These are phyloP conservation scores for Anisodus tanguticus DNA, from an alignment of 257 asterid genomes.

Conservation along the genomic window DNA sequence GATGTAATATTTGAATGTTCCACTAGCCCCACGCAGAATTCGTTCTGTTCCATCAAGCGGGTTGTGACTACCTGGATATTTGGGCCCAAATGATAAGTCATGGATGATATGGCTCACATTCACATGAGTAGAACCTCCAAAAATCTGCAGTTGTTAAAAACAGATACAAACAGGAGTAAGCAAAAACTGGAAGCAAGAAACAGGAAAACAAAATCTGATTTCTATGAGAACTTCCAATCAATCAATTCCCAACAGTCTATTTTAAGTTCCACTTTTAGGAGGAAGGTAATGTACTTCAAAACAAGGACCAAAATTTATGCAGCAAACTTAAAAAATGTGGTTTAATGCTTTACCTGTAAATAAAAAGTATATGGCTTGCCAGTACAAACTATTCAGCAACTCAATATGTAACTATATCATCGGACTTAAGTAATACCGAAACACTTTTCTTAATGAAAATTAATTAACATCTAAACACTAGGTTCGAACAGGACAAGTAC, in stretches of 20 bases:
- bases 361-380: slow-evolving; percentile 6
- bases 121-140: slow-evolving; percentile 83
- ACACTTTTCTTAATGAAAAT: background rate
- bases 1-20: slow-evolving; percentile 97
- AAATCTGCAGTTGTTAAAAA: slow-evolving; percentile 59
- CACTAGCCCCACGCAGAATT: slow-evolving; percentile 81
- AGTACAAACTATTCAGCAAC: background rate
- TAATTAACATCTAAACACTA: background rate
- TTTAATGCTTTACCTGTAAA: slow-evolving; percentile 4
- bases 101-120: slow-evolving; percentile 95
- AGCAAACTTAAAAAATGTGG: background rate
- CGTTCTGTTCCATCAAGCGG: slow-evolving; percentile 93
- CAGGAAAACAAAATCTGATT: background rate
- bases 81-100: slow-evolving; percentile 93
- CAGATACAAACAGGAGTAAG: slow-evolving; percentile 25
- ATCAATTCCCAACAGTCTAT: background rate
- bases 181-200: background rate
- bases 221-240: background rate
- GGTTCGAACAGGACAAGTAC: background rate
- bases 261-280: background rate
- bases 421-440: background rate
- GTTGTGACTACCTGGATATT: slow-evolving; percentile 95
- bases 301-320: background rate
- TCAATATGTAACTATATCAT: background rate
- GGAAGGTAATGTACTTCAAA: slow-evolving; percentile 1